Evolutionary conservation across 495 filamentous ascomycete genomes (phyloP).

Genomic region (Tuber microsphaerosporum): DNA sequence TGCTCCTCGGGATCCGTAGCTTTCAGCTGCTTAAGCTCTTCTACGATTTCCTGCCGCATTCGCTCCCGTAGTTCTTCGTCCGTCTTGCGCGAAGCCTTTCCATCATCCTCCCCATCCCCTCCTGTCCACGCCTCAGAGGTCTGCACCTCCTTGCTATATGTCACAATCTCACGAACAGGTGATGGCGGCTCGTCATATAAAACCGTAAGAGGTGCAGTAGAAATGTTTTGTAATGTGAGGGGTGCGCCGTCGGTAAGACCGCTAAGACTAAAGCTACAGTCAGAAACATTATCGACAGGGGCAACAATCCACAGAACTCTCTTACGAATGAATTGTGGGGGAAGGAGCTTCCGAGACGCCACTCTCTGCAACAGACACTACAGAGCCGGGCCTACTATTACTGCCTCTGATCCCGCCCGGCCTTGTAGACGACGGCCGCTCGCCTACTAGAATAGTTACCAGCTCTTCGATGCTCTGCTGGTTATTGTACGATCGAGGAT

Average conservation of each 20-base stretch:
- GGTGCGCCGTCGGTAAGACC: constrained; percentile 21
- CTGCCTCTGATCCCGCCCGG: constrained; percentile 61
- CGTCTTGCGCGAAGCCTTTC: constrained; percentile 48
- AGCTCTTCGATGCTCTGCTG: constrained; percentile 75
- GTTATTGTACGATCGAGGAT: constrained; percentile 57
- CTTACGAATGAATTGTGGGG: constrained; percentile 37
- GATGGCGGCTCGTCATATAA: constrained; percentile 69
- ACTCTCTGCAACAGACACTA: constrained; percentile 47
- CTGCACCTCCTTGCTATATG: constrained; percentile 93
- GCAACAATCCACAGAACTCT: constrained; percentile 8
- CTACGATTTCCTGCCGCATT: constrained; percentile 81
- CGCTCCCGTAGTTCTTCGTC: constrained; percentile 85
- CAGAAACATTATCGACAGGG: constrained; percentile 19
- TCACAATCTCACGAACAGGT: constrained; percentile 70
- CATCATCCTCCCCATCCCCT: constrained; percentile 61
- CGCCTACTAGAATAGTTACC: constrained; percentile 70
- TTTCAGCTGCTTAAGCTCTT: constrained; percentile 60
- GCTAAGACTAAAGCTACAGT: constrained; percentile 24
- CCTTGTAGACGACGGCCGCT: constrained; percentile 64
- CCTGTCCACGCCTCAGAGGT: constrained; percentile 61
- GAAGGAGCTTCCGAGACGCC: constrained; percentile 36
- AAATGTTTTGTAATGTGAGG: constrained; percentile 55
- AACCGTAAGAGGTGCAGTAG: constrained; percentile 59
- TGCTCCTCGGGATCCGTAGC: constrained; percentile 47
- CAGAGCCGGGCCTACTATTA: constrained; percentile 77